Evolutionary conservation across 2,329 filamentous ascomycete species (phyloP).

Genomic region (Pestalotiopsis sp.): DNA sequence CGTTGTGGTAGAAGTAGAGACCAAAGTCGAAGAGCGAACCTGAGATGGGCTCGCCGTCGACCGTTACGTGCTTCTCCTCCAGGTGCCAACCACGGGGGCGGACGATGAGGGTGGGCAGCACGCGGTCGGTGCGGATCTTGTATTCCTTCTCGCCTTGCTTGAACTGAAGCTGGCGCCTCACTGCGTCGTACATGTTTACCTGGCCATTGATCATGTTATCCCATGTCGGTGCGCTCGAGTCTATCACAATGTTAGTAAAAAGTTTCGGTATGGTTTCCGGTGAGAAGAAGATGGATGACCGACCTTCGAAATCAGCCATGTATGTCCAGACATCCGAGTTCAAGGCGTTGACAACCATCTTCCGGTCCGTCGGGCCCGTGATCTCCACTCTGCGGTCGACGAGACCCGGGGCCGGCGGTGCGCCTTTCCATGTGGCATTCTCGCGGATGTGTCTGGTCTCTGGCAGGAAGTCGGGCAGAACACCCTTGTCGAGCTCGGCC

Average conservation of each 20-base stretch:
- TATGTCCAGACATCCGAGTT: constrained; percentile 98
- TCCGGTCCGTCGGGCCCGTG: constrained; percentile 93
- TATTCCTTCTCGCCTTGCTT: constrained; percentile 95
- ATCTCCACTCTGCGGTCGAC: constrained; percentile 96
- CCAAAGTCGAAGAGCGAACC: constrained; percentile 95
- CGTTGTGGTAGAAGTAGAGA: constrained; percentile 99
- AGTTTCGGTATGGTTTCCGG: background rate
- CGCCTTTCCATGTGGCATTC: constrained; percentile 90
- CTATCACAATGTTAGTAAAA: constrained; percentile 44
- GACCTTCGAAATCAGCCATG: constrained; percentile 98
- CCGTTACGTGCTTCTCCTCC: constrained; percentile 96
- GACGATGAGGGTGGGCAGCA: constrained; percentile 84
- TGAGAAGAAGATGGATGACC: background rate
- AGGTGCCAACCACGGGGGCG: constrained; percentile 97
- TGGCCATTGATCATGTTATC: constrained; percentile 99
- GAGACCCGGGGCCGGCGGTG: constrained; percentile 85
- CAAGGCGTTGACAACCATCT: constrained; percentile 98
- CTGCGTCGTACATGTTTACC: constrained; percentile 95
- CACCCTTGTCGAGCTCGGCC: constrained; percentile 87
- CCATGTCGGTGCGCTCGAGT: constrained; percentile 95
- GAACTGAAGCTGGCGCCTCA: constrained; percentile 92
- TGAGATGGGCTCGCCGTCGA: constrained; percentile 93
- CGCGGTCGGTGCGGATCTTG: constrained; percentile 90
- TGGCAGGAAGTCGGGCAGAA: constrained; percentile 88
- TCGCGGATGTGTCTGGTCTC: constrained; percentile 96